Evolutionary conservation across 345 rosid genomes (phyloP), one percentile per base, ranked within the genome.

Genomic region (Pugionium dolabratum): DNA sequence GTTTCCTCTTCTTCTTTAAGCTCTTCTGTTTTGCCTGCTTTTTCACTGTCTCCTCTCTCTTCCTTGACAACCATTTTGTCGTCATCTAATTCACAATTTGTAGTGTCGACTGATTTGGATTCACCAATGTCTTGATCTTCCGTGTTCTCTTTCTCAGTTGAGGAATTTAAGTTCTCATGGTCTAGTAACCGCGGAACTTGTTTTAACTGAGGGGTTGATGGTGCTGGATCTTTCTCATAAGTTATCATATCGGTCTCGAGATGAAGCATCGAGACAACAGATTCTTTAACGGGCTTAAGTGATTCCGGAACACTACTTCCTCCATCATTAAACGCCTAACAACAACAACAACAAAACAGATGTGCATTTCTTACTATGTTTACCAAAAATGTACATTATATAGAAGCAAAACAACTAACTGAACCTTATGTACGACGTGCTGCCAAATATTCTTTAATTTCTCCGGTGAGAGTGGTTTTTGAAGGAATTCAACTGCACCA

Each of bases 401-500:
- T 34, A 49, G 31, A 54, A 6, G 47, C 40, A 48, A 71, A 52
- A 36, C 62, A 47, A 67, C 48, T 27, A 59, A 44, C 3, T 62
- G 5, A 59, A 90, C 99, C 95, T 90, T 90, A 66, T 90, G 97
- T 72, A 88, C 91, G 67, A 94, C 97, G 27, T 94, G 99, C 75
- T 94, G 99, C 99, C 99, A 94, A 67, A 94, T 79, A 59, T 94
- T 88, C 79, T 82, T 80, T 64, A 94, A 75, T 73, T 90, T 94
- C 62, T 88, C 97, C 55, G 85, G 86, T 0, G 82, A 84, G 33
- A 94, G 77, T 6, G 99, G 99, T 77, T 90, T 88, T 48, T 35
- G 83, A 37, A 94, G 96, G 80, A 94, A 94, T 79, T 90, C 99
- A 48, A 94, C 97, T 46, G 97, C 99, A 66, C 99, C 99, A 35